Conservation (phyloP, 352 stramenopile species). For the Phytophthora capsici region DNA sequence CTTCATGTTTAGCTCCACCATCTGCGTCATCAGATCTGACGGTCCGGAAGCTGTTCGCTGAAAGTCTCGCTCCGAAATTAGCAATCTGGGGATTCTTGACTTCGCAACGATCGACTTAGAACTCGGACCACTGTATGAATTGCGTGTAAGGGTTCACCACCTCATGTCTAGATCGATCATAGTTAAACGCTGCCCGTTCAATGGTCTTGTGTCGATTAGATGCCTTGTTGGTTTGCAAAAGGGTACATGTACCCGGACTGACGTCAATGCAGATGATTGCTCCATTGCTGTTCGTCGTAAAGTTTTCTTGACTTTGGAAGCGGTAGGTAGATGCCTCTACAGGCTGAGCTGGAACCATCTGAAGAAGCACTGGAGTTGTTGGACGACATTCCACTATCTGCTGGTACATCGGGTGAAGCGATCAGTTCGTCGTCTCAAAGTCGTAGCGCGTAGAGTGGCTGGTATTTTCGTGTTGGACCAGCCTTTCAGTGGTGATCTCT, state of each 20-base stretch:
- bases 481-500: too few relatives aligned
- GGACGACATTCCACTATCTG: conserved; percentile 6
- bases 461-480: too few relatives aligned
- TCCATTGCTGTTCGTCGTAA: conserved; percentile 12
- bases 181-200: not conserved
- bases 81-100: not conserved
- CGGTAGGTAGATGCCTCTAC: conserved; percentile 12
- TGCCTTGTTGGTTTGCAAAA: too few relatives aligned
- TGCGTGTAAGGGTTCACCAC: conserved; percentile 11
- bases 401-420: too few relatives aligned
- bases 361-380: conserved; percentile 19
- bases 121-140: conserved; percentile 18
- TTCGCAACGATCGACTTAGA: conserved; percentile 7
- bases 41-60: conserved; percentile 4
- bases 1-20: conserved; percentile 47
- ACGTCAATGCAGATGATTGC: not conserved
- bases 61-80: conserved; percentile 1
- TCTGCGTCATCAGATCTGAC: conserved; percentile 26
- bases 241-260: too few relatives aligned
- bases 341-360: conserved; percentile 8
- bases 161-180: conserved; percentile 4
- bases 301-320: conserved; percentile 11
- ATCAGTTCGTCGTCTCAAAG: too few relatives aligned
- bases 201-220: conserved; percentile 1
- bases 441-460: too few relatives aligned